Base-by-base conservation (phyloP, 805 yeast genomes). In the Dipodascus geniculatus region DNA sequence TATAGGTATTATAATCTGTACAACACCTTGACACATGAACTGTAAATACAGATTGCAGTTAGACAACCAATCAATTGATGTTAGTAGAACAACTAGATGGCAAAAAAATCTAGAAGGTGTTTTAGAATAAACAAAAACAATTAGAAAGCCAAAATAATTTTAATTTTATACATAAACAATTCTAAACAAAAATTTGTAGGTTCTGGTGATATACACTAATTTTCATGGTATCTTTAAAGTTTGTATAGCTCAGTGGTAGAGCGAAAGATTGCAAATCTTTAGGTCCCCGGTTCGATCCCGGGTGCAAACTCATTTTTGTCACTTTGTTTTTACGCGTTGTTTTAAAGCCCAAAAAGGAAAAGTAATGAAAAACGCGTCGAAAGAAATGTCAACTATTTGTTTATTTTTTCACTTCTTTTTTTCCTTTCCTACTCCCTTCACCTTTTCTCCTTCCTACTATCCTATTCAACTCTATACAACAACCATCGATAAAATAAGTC, bases 201-300 rank as follows among this genome's bases (percentile, higher is more conserved):
- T n/a, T n/a, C n/a, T n/a, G n/a, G n/a, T 11, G 33, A 28, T 28
- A 28, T 28, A 28, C 11, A 28, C 11, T 28, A 28, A 28, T 28
- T 28, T 28, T 28, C 33, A 28, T 11, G 6, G 11, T 6, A 28
- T 28, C 11, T 28, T 28, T 11, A 28, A 28, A n/a, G 44, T 38
- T 38, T 38, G 44, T 38, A 38, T 38, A 38, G 44, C 44, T 38
- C 44, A 38, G 44, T 38, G 44, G 44, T 38, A 38, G 44, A 38
- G 44, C 44, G 44, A 38, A 38, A 38, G 44, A 38, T 38, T 38
- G 44, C 44, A 38, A 38, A 38, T 38, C 44, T 38, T 38, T 38
- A 38, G 44, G 44, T 38, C 44, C 44, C 44, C 44, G 44, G 44
- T 38, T 38, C 44, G 44, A 38, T 38, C 44, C 44, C 44, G 44